Percentiles rank a stretch among this genome's conserved stretches.
These are phyloP conservation scores for Lentinus brumalis DNA, from an alignment of 768 basidiomycete genomes.

Conservation along the genomic window DNA sequence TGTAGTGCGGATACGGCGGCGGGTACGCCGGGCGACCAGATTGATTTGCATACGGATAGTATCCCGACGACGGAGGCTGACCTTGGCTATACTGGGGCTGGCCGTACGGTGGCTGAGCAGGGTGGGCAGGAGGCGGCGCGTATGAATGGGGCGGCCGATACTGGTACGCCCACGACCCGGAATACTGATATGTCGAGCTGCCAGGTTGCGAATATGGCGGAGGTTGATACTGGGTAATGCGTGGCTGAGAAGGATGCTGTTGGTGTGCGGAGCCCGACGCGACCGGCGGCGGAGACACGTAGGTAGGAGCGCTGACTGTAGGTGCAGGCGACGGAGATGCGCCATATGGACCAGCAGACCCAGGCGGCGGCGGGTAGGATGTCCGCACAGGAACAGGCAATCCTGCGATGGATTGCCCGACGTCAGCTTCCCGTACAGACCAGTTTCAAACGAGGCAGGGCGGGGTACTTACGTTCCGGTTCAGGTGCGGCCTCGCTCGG, in stretches of 20 bases:
- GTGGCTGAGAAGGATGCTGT: background rate
- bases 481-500: constrained; percentile 57
- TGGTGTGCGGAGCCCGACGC: constrained; percentile 19
- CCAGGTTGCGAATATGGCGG: constrained; percentile 12
- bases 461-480: constrained; percentile 45
- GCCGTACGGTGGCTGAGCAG: background rate
- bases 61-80: background rate
- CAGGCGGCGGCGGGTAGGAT: background rate
- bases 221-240: constrained; percentile 16
- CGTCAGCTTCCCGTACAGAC: background rate
- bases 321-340: constrained; percentile 14
- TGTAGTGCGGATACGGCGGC: background rate
- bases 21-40: background rate
- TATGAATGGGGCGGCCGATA: constrained; percentile 12
- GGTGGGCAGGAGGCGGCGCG: background rate
- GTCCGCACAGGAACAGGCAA: background rate
- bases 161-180: constrained; percentile 36
- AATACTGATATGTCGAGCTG: constrained; percentile 21
- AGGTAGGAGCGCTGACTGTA: constrained; percentile 6
- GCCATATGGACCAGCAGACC: background rate
- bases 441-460: background rate
- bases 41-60: constrained; percentile 7
- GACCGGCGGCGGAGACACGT: background rate
- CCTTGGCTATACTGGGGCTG: background rate
- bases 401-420: background rate